Base-by-base conservation (phyloP, 176 grass and related monocot species). In the Juncus effusus region DNA sequence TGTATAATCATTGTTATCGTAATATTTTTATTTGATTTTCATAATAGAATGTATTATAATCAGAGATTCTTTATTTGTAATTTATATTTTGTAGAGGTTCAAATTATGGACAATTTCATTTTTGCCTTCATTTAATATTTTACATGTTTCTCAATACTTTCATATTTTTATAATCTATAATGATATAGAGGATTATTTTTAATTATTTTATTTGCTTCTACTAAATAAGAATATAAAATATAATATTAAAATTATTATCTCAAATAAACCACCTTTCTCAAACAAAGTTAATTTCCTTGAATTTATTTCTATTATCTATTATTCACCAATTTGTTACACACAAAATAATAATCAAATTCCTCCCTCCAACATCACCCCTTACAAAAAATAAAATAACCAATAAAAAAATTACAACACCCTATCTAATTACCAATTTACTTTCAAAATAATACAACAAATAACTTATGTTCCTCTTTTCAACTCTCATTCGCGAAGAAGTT, bases 401-500 rank as follows among this genome's bases (percentile, higher is more conserved):
- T 57, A 59, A 72, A 72, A 56, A 45, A 57, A 57, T 39, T 56
- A 71, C 11, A 59, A 4, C 16, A 41, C 9, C 1, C 38, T 59
- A 71, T 59, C 54, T 58, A 72, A 4, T 59, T 7, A 13, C 44
- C 44, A 47, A 44, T 69, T 28, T 54, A 54, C 13, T 11, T 12
- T 7, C 3, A 71, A 58, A 71, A 58, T 4, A 3, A 38, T 45
- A 45, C 13, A 28, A 28, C 19, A n/a, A 54, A 47, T 50, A 10
- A 45, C 47, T 65, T 5, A 7, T 45, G 8, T 1, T 10, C 8
- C n/a, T 42, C 2, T 16, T 44, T 65, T 6, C 12, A 13, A 36
- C 1, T 36, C 57, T 45, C 71, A 58, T 49, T 90, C 68, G 11
- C 9, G 59, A 70, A 99, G 85, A 59, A 78, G 51, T 1, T 82